Evolutionary conservation across 2,329 filamentous ascomycete species (phyloP), one percentile per base, ranked within the genome.

Genomic region (Fusarium sp.): DNA sequence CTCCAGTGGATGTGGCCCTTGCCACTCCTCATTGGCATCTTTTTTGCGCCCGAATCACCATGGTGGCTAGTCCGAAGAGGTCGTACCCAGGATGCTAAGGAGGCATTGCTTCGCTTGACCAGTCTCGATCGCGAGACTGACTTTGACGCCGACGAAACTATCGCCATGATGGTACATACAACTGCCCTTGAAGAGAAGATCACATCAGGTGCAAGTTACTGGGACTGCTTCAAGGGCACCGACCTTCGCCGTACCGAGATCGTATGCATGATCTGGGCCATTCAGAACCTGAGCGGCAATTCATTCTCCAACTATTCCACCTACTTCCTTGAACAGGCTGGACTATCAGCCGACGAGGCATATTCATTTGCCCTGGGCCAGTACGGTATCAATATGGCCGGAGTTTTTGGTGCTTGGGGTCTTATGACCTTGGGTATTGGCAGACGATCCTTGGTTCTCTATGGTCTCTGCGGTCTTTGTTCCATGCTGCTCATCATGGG

Each of bases 111-210:
- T 54, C 89, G 91, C 7, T 83, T 94, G 25, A 93, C 91, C 10
- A 91, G 87, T 75, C 75, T 85, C 19, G 84, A 90, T 70, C 84
- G 85, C 60, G 91, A 94, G 67, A 91, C 89, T 2, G 88, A 92
- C 67, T 95, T 96, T 75, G 89, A 97, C 77, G 89, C 92, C 16
- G 92, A 97, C 70, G 93, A 96, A 82, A 96, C 93, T 0, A 86
- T 97, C 55, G 91, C 93, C 76, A 97, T 97, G 93, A 97, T 97
- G 93, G 90, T 94, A 3, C 93, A 97, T 79, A 97, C 94, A 1
- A 95, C 93, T 1, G 92, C 92, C 0, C 84, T 97, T 16, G 94
- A 97, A 80, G 87, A 93, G 78, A 87, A 88, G 81, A 92, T 94
- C 59, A 94, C 93, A 8, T 83, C 84, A 11, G 94, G 94, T 35